phyloP scores from a whole-genome alignment of 768 basidiomycete species.

The Clitopilus passeckerianus region DNA sequence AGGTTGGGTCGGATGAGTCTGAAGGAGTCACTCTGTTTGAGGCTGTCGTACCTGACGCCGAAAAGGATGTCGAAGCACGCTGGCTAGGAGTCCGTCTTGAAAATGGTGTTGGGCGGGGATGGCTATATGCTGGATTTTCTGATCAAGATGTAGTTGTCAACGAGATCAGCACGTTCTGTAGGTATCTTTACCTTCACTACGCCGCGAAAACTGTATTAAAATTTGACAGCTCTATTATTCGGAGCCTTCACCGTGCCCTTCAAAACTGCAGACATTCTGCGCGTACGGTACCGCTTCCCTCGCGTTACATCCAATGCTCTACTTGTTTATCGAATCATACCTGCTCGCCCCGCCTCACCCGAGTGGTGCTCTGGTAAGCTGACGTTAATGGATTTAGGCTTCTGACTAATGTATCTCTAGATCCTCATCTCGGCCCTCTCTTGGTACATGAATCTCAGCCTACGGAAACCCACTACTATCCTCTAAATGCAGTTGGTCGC shows the following conservation, averaged over 20 bases:
- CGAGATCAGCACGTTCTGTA: conserved; percentile 39
- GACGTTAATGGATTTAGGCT: neutral
- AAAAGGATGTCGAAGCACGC: conserved; percentile 5
- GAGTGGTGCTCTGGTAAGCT: conserved; percentile 28
- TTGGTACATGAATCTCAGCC: conserved; percentile 55
- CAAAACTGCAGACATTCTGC: conserved; percentile 26
- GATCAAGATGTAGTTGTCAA: conserved; percentile 22
- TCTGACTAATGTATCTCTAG: conserved; percentile 25
- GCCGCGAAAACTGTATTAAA: neutral
- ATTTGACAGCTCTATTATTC: conserved; percentile 33
- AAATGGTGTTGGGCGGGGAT: conserved; percentile 47
- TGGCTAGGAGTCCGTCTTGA: conserved; percentile 56
- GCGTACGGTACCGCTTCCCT: conserved; percentile 45
- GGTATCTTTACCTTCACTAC: conserved; percentile 15
- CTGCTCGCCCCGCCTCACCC: conserved; percentile 18
- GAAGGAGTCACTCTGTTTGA: conserved; percentile 70
- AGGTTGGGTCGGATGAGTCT: conserved; percentile 69
- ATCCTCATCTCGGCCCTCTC: conserved; percentile 56
- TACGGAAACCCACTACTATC: conserved; percentile 66
- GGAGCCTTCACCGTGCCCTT: conserved; percentile 27
- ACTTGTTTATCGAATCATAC: conserved; percentile 55
- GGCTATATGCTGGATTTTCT: conserved; percentile 58
- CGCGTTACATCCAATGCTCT: conserved; percentile 55
- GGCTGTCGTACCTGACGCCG: conserved; percentile 27
- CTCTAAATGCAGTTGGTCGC: conserved; percentile 32